Evolutionary conservation across 495 filamentous ascomycete species (phyloP).

Genomic region (Penicillium flavigenum): DNA sequence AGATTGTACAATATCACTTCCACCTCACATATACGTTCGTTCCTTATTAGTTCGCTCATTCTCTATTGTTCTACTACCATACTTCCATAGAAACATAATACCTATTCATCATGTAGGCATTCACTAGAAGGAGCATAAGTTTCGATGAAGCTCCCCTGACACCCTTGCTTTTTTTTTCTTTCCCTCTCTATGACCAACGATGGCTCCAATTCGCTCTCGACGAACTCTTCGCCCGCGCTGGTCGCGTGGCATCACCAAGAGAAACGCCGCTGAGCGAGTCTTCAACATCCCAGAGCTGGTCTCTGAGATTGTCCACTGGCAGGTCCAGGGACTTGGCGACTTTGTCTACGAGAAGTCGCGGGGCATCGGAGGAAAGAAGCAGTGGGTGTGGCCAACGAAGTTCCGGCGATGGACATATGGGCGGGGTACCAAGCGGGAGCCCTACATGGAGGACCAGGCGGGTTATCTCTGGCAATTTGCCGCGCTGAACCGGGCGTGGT

Average conservation of each 20-base stretch:
- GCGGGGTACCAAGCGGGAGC: background rate
- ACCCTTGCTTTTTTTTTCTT: background rate
- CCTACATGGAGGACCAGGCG: background rate
- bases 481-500: background rate
- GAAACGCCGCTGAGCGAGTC: background rate
- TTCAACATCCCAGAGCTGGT: constrained; percentile 1
- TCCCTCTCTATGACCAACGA: background rate
- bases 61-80: background rate
- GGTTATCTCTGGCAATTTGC: background rate
- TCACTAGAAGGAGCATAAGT: background rate
- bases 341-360: background rate
- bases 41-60: background rate
- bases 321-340: background rate
- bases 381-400: background rate
- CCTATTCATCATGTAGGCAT: background rate
- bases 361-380: background rate
- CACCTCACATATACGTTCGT: background rate
- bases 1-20: background rate
- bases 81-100: background rate
- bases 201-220: background rate
- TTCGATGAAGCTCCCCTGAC: background rate
- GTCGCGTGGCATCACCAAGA: background rate
- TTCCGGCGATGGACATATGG: background rate
- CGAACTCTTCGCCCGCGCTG: background rate
- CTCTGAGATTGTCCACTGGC: background rate